Evolutionary conservation across 2,329 filamentous ascomycete genomes (phyloP), one percentile per base, ranked within the genome.

Genomic region (Mariannaea elegans): DNA sequence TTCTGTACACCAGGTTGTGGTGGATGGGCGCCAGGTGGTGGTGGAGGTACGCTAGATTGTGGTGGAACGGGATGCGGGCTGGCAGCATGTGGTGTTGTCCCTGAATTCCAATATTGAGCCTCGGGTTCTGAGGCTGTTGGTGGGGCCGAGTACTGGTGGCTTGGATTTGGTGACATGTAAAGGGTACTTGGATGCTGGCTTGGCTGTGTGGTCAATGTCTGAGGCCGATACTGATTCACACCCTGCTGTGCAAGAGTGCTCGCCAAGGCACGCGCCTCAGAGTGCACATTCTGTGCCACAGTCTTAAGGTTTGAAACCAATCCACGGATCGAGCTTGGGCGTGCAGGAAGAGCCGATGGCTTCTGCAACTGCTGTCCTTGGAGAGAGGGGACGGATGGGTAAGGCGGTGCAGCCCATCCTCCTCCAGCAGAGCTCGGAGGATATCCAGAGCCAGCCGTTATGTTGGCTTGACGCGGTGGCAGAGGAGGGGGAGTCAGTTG

Each of bases 311-410:
- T 45, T 23, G 50, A 54, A 27, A 32, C 27, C 7, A 54, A 23
- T 3, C 50, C 29, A 34, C 50, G 50, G 10, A 44, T 34, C n/a
- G 50, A 46, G 29, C 50, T 46, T 24, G 50, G 50, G 14, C 50
- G 50, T 8, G 18, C 29, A 13, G 38, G 50, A 32, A 51, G 48
- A 21, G 36, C 21, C n/a, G 36, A 34, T 14, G 23, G n/a, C n/a
- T n/a, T 29, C 1, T 50, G 21, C 1, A 24, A 2, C 8, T 21
- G 23, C 18, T 51, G 34, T 32, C 12, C 34, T 13, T 51, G n/a
- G 10, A n/a, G 36, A 23, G 34, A 6, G 7, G 34, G 23, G 31
- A 18, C 16, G n/a, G 36, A 21, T 14, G 36, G 7, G 12, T 51
- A 12, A 19, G n/a, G 10, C 6, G 36, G 18, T 32, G n/a, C 31